A percentile compares a stretch with the other conserved stretches of the same genome.
phyloP scores from a whole-genome alignment of 1,139 yeast genomes.

The Lizanozyma gosingica region DNA sequence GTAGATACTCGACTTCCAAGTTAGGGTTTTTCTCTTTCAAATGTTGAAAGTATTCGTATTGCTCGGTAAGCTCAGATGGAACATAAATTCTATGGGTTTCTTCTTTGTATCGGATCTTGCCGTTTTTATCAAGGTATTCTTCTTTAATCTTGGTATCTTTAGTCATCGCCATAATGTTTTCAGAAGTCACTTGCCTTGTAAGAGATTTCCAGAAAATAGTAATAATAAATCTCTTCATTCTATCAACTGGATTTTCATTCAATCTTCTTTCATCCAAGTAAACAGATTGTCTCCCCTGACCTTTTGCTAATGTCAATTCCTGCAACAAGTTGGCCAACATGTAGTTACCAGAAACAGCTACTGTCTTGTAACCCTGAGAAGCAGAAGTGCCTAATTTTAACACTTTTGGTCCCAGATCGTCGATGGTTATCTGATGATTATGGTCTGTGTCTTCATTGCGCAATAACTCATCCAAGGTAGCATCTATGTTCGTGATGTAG shows the following conservation, averaged over 20 bases:
- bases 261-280: constrained; percentile 75
- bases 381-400: constrained; percentile 75
- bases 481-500: constrained; percentile 66
- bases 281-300: constrained; percentile 70
- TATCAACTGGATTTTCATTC: constrained; percentile 79
- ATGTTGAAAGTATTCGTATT: constrained; percentile 56
- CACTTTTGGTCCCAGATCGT: constrained; percentile 90
- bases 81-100: constrained; percentile 68
- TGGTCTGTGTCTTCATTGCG: constrained; percentile 80
- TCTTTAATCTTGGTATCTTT: constrained; percentile 68
- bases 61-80: constrained; percentile 63
- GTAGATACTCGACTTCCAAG: constrained; percentile 72
- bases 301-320: constrained; percentile 80
- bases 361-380: constrained; percentile 68
- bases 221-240: constrained; percentile 66
- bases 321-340: constrained; percentile 84
- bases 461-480: constrained; percentile 61
- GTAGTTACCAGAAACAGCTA: constrained; percentile 80
- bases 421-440: constrained; percentile 83
- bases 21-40: constrained; percentile 50
- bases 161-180: constrained; percentile 64
- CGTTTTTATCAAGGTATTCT: constrained; percentile 35
- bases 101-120: constrained; percentile 18
- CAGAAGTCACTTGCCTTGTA: constrained; percentile 62
- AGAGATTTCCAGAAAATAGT: constrained; percentile 76